Evolutionary conservation across 345 rosid genomes (phyloP), one percentile per base, ranked within the genome.

Genomic region (Arabis hirsuta): DNA sequence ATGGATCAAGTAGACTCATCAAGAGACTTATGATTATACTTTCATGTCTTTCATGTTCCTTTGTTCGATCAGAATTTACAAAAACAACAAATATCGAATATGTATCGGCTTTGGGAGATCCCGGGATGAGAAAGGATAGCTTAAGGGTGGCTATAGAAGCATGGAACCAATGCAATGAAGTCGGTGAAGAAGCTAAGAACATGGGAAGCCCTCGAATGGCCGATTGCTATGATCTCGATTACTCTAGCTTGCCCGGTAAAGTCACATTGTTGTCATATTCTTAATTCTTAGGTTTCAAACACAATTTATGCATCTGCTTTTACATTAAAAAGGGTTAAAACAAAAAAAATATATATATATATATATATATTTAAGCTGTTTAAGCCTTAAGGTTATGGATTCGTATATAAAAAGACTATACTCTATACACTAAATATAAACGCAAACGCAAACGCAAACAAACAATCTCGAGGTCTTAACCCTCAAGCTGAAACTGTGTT

Each of bases 141-240:
- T 59, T 85, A 20, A 81, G 90, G 63, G 58, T 87, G 61, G 90
- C 86, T 8, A 81, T 85, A 55, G 92, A 87, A 78, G 74, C 90
- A 26, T 85, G 90, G 90, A 87, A 87, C 61, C 90, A 85, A 57
- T 87, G 92, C 80, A 87, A 85, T 61, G 91, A 87, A 73, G 89
- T 85, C 26, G 91, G 91, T 7, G 81, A 83, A 52, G 85, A 87
- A 77, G 83, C 62, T 79, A 84, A 71, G 46, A 57, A 74, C 56
- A 85, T 85, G 90, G 92, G 92, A 60, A 87, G 88, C 71, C 90
- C 90, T 34, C 78, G 90, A 81, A 88, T 84, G 69, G 94, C 94
- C 42, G 94, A 90, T 78, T 90, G 91, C 81, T 90, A 88, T 66
- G 96, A 90, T 68, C 57, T 75, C 19, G 70, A 75, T 36, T 27